Percentiles rank a stretch among this genome's conserved stretches.
phyloP scores from a whole-genome alignment of 768 basidiomycete species.

The Lactifluus piperatus region DNA sequence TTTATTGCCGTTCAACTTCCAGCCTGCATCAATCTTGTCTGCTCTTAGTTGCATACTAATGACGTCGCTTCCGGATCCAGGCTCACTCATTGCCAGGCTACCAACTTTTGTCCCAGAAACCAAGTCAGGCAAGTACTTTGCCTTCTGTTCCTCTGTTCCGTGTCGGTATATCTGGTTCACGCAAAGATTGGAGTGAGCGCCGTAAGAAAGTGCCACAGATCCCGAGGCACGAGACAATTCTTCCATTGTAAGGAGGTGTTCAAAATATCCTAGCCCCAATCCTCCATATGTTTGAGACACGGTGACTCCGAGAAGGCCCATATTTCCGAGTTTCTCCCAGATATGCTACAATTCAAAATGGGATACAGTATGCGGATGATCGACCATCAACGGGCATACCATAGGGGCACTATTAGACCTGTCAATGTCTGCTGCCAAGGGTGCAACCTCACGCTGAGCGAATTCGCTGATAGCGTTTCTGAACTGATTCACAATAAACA shows the following conservation, averaged over 20 bases:
- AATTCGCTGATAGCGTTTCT: constrained; percentile 71
- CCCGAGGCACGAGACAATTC: constrained; percentile 86
- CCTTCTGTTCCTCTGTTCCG: constrained; percentile 76
- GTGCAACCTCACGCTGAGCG: constrained; percentile 76
- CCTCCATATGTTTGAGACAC: constrained; percentile 78
- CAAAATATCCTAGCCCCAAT: constrained; percentile 72
- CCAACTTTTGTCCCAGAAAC: constrained; percentile 78
- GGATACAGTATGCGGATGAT: not conserved
- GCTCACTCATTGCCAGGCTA: constrained; percentile 90
- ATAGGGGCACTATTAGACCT: constrained; percentile 72
- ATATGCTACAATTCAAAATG: constrained; percentile 45
- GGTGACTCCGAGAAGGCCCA: constrained; percentile 89
- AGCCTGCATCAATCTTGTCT: constrained; percentile 68
- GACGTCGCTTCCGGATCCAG: constrained; percentile 90
- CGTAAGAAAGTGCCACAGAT: constrained; percentile 86
- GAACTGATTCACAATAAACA: constrained; percentile 45
- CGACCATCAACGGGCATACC: constrained; percentile 34
- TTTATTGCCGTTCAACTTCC: constrained; percentile 80
- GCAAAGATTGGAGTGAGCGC: constrained; percentile 87
- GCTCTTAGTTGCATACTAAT: constrained; percentile 85
- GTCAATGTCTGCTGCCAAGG: constrained; percentile 81
- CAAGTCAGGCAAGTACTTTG: constrained; percentile 75
- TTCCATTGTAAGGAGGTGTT: constrained; percentile 93
- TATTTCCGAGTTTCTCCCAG: constrained; percentile 82
- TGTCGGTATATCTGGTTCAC: constrained; percentile 66